Conservation (phyloP, 345 rosid genomes). For the Turnera subulata region DNA sequence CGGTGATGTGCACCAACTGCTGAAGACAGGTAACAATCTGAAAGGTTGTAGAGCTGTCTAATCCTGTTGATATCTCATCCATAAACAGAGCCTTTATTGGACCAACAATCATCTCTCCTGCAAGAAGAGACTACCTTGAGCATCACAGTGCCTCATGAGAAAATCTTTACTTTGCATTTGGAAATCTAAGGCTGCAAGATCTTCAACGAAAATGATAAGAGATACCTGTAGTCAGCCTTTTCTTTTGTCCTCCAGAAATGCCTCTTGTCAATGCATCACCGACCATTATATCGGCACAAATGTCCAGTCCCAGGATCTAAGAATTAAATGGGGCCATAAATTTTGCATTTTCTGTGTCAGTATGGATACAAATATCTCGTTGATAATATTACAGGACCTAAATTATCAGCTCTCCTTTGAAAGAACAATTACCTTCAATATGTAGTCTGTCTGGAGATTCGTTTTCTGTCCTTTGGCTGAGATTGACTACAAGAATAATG, state of each 20-base stretch:
- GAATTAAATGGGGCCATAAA: too few species aligned
- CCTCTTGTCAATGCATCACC: constrained; percentile 8
- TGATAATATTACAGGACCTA: too few species aligned
- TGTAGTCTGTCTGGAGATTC: constrained; percentile 10
- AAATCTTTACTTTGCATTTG: too few species aligned
- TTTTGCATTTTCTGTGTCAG: too few species aligned
- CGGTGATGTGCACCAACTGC: constrained; percentile 10
- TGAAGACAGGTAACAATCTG: constrained; percentile 13
- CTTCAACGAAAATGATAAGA: not conserved
- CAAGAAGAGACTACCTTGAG: not conserved
- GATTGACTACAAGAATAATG: not conserved
- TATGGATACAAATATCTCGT: too few species aligned
- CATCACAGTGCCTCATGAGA: not conserved
- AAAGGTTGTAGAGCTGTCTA: constrained; percentile 13
- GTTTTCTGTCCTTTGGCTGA: not conserved
- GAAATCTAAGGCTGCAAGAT: too few species aligned
- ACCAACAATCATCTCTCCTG: constrained; percentile 14
- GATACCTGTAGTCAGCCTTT: constrained; percentile 10
- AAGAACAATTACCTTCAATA: constrained; percentile 1
- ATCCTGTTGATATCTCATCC: constrained; percentile 14
- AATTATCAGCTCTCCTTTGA: too few species aligned
- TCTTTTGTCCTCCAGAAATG: constrained; percentile 12
- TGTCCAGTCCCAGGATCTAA: constrained; percentile 7
- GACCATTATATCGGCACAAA: not conserved
- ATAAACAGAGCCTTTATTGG: constrained; percentile 8